A percentile compares a stretch with the other conserved stretches of the same genome.
These are phyloP conservation scores for Houttuynia cordata DNA, from an alignment of 164 flowering plant species.

Conservation along the genomic window DNA sequence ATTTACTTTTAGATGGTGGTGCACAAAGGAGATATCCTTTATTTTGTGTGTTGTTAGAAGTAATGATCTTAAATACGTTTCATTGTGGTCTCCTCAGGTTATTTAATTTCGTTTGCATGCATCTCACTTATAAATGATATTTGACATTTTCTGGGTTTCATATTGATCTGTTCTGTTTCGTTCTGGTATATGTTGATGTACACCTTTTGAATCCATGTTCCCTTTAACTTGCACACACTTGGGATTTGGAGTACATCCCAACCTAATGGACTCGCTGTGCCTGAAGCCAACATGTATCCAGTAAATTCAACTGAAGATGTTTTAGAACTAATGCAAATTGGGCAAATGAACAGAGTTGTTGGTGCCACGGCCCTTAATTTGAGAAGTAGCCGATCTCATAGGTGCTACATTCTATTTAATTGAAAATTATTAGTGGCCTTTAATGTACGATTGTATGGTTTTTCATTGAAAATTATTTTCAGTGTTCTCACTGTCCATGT, in stretches of 20 bases:
- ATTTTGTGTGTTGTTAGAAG: neutral
- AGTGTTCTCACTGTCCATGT: conserved; percentile 89
- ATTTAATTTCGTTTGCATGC: too few relatives aligned
- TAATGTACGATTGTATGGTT: too few relatives aligned
- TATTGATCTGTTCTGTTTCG: too few relatives aligned
- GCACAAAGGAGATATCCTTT: conserved; percentile 77
- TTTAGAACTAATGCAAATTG: conserved; percentile 59
- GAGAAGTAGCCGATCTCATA: conserved; percentile 96
- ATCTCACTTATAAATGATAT: too few relatives aligned
- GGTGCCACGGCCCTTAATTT: conserved; percentile 93
- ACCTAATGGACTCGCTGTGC: conserved; percentile 82
- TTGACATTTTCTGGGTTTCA: neutral
- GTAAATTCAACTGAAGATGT: conserved; percentile 71
- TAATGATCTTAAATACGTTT: neutral
- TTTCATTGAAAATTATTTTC: conserved; percentile 10
- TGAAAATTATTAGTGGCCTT: too few relatives aligned
- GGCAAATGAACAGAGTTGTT: conserved; percentile 71
- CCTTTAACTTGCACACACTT: conserved; percentile 77
- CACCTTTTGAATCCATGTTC: neutral
- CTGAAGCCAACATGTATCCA: conserved; percentile 87
- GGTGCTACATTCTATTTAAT: conserved; percentile 26
- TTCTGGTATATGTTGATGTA: too few relatives aligned
- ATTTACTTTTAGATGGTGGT: conserved; percentile 60
- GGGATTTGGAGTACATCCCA: conserved; percentile 62
- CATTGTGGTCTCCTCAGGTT: neutral